Conservation (phyloP, 495 filamentous ascomycete genomes). For the Penicillium herquei region DNA sequence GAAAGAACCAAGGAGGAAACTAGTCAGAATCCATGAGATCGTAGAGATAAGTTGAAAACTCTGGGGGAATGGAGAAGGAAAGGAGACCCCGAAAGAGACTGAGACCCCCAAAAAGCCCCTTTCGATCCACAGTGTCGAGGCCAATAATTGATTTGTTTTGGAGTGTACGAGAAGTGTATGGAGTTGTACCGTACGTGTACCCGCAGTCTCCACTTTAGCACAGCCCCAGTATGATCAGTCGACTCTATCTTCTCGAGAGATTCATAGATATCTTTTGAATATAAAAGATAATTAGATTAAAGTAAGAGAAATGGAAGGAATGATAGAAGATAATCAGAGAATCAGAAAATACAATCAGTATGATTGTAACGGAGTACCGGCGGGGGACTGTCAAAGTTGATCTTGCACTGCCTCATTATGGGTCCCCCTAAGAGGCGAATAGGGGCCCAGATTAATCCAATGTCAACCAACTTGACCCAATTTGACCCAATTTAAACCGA, state of each 20-base stretch:
- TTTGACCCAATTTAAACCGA: too few relatives aligned
- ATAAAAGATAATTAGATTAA: background rate
- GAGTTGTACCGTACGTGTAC: background rate
- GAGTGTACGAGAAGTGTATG: background rate
- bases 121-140: conserved; percentile 15
- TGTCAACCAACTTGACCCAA: too few relatives aligned
- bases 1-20: background rate
- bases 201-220: conserved; percentile 16
- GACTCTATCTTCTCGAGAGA: background rate
- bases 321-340: too few relatives aligned
- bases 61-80: conserved; percentile 1
- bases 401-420: conserved; percentile 20
- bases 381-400: background rate
- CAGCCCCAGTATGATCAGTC: conserved; percentile 13
- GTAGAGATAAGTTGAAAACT: background rate
- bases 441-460: too few relatives aligned
- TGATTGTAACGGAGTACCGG: background rate
- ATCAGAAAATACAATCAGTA: too few relatives aligned
- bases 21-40: too few relatives aligned
- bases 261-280: too few relatives aligned
- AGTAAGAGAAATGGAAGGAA: too few relatives aligned
- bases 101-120: conserved; percentile 4
- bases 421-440: too few relatives aligned
- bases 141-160: conserved; percentile 2
- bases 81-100: background rate